Base-by-base conservation (phyloP, 139 green algal genomes). In the Closterium sp. region DNA sequence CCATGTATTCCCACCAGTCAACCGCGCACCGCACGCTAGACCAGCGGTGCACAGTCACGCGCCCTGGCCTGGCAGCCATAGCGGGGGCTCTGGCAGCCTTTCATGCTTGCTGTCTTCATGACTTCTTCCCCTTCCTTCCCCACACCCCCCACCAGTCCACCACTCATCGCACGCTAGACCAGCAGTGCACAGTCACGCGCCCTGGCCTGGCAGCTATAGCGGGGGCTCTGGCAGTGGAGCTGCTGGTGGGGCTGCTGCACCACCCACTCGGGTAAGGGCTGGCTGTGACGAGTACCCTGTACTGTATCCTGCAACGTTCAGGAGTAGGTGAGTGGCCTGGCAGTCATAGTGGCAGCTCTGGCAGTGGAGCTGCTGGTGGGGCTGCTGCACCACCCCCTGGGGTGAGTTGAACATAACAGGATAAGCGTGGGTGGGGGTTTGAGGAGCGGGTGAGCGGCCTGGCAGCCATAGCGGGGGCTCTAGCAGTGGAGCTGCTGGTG, bases 171-270 rank as follows among this genome's bases (percentile, higher is more conserved):
- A 96, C 97, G 2, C 92, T 99, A 87, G 98, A 99, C 96, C 97
- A 99, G 96, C 98, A 99, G 94, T 99, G 98, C 97, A 99, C 98
- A 17, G 97, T 99, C 70, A 97, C 97, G 2, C 92, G 97, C 21
- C 98, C 97, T 0, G 98, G 98, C 0, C 95, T 99, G 31, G 97
- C 97, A 10, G 94, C 95, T 32, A 98, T 99, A 31, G 98, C 98
- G 32, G 96, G 96, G 10, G 96, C 97, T 10, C 94, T 99, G 85
- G 97, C 97, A 9, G 97, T 98, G 19, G 98, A 99, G 95, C 93
- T 99, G n/a, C 92, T 98, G 90, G 97, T 97, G 17, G 95, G 97
- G 9, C 70, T 97, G 91, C 62, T 98, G 92, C 95, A 98, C 92
- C 97, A 99, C 90, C 97, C 96, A 0, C 10, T 91, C 30, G 95